Conservation (phyloP, 148 eudicot species). For the Bassia scoparia region DNA sequence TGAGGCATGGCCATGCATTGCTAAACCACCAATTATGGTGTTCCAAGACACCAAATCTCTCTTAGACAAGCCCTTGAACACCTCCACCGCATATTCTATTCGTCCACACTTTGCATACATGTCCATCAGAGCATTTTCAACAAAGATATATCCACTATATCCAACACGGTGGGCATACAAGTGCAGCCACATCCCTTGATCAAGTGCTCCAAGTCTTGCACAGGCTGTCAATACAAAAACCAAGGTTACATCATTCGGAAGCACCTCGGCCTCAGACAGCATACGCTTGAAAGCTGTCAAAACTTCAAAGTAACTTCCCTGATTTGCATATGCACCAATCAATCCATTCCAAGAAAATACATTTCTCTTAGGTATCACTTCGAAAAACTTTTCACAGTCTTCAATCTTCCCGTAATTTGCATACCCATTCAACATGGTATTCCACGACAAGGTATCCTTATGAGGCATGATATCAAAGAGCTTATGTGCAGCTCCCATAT, state of each 20-base stretch:
- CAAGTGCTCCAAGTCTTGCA: constrained; percentile 64
- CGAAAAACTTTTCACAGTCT: constrained; percentile 49
- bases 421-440: constrained; percentile 67
- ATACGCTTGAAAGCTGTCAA: constrained; percentile 52
- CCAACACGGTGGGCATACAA: constrained; percentile 49
- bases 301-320: constrained; percentile 39
- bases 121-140: constrained; percentile 61
- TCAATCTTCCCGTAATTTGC: constrained; percentile 48
- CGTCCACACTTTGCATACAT: constrained; percentile 81
- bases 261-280: constrained; percentile 52
- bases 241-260: constrained; percentile 63
- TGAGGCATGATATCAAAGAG: constrained; percentile 59
- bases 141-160: constrained; percentile 45
- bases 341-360: constrained; percentile 77
- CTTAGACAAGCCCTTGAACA: constrained; percentile 42
- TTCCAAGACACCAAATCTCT: constrained; percentile 77
- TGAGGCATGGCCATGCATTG: constrained; percentile 61
- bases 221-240: constrained; percentile 62
- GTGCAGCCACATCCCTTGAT: constrained; percentile 67
- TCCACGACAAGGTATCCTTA: constrained; percentile 68
- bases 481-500: constrained; percentile 50
- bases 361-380: constrained; percentile 60
- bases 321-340: constrained; percentile 55
- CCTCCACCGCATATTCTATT: constrained; percentile 43
- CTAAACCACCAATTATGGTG: constrained; percentile 62